Conservation (phyloP, 192 early-diverging fungal species). For the Piromyces finnis region DNA sequence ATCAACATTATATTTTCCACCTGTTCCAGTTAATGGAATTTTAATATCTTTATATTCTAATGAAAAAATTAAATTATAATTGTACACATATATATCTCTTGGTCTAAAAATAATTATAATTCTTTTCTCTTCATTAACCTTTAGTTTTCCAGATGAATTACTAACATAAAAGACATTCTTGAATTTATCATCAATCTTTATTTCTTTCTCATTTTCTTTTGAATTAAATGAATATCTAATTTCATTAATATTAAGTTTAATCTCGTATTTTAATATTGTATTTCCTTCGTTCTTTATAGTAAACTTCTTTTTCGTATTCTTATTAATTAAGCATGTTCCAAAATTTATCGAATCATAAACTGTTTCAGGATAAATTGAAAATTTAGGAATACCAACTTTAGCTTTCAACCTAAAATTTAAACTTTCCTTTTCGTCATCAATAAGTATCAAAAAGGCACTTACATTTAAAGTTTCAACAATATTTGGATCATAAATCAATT, state of each 20-base stretch:
- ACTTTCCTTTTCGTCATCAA: background rate
- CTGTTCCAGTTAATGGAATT: constrained; percentile 16
- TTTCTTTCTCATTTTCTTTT: background rate
- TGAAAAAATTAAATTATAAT: constrained; percentile 17
- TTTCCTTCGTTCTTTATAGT: constrained; percentile 35
- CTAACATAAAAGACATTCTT: constrained; percentile 10
- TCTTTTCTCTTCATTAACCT: constrained; percentile 15
- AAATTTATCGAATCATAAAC: background rate
- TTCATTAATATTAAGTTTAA: constrained; percentile 7
- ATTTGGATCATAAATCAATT: background rate
- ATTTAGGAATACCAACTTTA: background rate
- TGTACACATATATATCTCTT: constrained; percentile 19
- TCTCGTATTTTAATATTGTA: constrained; percentile 16
- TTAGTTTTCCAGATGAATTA: constrained; percentile 12
- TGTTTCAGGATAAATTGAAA: background rate
- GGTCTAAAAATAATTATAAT: constrained; percentile 24
- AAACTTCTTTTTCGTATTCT: constrained; percentile 14
- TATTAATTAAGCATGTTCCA: background rate
- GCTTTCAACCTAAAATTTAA: background rate
- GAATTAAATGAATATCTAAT: background rate
- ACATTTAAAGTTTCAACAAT: background rate
- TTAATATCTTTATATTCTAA: constrained; percentile 27
- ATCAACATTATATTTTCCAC: constrained; percentile 21
- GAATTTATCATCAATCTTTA: background rate
- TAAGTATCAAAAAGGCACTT: background rate